A percentile compares a stretch with the other conserved stretches of the same genome.
phyloP scores from a whole-genome alignment of 176 grass and related monocot genomes.

The Oryza rufipogon region DNA sequence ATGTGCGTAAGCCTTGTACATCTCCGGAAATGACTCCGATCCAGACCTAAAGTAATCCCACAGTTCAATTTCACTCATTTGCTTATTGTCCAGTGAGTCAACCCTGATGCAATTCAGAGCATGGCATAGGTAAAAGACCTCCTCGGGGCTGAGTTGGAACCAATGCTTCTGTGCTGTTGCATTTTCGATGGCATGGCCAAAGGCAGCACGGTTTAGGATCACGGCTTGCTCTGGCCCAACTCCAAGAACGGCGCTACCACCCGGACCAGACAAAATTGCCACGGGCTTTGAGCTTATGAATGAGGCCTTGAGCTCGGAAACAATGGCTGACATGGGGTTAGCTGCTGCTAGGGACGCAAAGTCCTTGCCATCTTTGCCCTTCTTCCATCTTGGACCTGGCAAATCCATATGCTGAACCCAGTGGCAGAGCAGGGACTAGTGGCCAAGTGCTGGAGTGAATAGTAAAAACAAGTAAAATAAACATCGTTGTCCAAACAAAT shows the following conservation, averaged over 20 bases:
- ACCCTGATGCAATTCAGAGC: conserved; percentile 49
- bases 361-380: conserved; percentile 53
- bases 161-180: conserved; percentile 22
- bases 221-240: not conserved
- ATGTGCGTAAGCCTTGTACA: conserved; percentile 68
- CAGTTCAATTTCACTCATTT: conserved; percentile 27
- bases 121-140: conserved; percentile 66
- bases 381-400: conserved; percentile 54
- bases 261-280: conserved; percentile 4
- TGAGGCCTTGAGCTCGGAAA: conserved; percentile 44
- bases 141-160: conserved; percentile 63
- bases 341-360: conserved; percentile 41
- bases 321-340: conserved; percentile 58
- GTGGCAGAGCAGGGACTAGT: not conserved
- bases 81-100: not conserved
- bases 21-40: conserved; percentile 49
- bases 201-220: conserved; percentile 43
- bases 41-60: conserved; percentile 49
- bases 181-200: conserved; percentile 41
- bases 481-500: not conserved
- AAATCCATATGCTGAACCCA: conserved; percentile 17
- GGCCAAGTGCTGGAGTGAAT: not conserved
- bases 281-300: not conserved
- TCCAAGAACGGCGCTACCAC: conserved; percentile 21
- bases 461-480: not conserved